These are phyloP conservation scores for Candolleomyces aberdarensis DNA, from an alignment of 768 basidiomycete genomes.

Conservation along the genomic window DNA sequence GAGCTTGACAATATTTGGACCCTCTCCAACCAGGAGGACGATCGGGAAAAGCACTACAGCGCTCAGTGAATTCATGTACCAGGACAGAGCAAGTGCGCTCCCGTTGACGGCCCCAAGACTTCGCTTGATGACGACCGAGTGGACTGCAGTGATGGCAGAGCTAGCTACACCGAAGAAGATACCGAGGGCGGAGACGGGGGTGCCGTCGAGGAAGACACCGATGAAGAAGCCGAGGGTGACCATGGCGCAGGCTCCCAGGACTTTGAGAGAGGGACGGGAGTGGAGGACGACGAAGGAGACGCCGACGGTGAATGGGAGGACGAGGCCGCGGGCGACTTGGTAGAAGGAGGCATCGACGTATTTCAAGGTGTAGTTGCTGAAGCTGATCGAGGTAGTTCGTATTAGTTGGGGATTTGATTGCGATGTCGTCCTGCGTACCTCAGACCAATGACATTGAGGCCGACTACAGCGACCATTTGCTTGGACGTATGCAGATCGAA, in stretches of 20 bases:
- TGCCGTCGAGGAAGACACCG: constrained; percentile 79
- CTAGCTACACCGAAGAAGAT: constrained; percentile 79
- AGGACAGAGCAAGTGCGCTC: constrained; percentile 81
- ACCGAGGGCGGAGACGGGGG: constrained; percentile 56
- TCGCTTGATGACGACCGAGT: constrained; percentile 93
- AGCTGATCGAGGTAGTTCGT: constrained; percentile 37
- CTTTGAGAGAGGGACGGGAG: constrained; percentile 69
- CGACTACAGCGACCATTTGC: constrained; percentile 72
- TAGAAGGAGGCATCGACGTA: constrained; percentile 95
- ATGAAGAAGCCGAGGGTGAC: constrained; percentile 94
- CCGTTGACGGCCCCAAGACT: constrained; percentile 76
- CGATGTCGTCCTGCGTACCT: constrained; percentile 44
- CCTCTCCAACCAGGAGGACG: constrained; percentile 74
- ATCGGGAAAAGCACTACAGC: constrained; percentile 71
- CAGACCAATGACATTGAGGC: constrained; percentile 77
- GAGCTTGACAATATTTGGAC: constrained; percentile 57
- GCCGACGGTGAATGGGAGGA: constrained; percentile 89
- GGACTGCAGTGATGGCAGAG: constrained; percentile 83
- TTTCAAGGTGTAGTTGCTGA: constrained; percentile 89
- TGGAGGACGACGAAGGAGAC: constrained; percentile 81
- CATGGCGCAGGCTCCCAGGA: constrained; percentile 70
- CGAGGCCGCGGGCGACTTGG: constrained; percentile 91
- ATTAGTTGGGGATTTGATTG: neutral
- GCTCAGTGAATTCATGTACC: constrained; percentile 88
- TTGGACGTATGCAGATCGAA: constrained; percentile 65